These are phyloP conservation scores for Kuraishia piskuri DNA, from an alignment of 805 yeast genomes.

Conservation along the genomic window DNA sequence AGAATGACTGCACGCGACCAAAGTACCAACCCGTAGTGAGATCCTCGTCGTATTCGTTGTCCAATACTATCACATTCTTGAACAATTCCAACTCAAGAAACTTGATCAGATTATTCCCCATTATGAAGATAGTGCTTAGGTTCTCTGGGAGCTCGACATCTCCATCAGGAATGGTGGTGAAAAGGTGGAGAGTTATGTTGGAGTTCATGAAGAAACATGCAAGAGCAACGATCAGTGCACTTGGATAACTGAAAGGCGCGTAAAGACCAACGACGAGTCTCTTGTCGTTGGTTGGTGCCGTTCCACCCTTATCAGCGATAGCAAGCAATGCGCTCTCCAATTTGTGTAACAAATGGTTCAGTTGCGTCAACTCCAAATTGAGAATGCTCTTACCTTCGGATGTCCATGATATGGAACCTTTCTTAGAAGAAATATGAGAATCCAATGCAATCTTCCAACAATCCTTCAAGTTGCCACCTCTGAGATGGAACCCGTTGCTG, in stretches of 20 bases:
- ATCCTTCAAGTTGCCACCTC: slow-evolving; percentile 74
- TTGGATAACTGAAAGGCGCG: slow-evolving; percentile 11
- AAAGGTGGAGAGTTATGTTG: slow-evolving; percentile 2
- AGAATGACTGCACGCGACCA: slow-evolving; percentile 4
- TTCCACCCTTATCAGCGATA: neutral
- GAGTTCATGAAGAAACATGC: slow-evolving; percentile 16
- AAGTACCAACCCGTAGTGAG: slow-evolving; percentile 12
- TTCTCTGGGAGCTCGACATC: neutral
- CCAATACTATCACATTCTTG: slow-evolving; percentile 21
- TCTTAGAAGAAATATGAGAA: slow-evolving; percentile 14
- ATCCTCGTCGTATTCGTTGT: slow-evolving; percentile 9
- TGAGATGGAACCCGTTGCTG: slow-evolving; percentile 50
- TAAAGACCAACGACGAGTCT: slow-evolving; percentile 14
- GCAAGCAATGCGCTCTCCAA: neutral
- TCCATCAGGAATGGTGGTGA: slow-evolving; percentile 5
- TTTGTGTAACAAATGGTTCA: neutral
- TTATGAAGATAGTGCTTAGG: slow-evolving; percentile 14
- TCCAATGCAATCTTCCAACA: slow-evolving; percentile 49
- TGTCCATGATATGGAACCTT: neutral
- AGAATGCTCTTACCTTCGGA: neutral
- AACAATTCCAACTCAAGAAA: slow-evolving; percentile 6
- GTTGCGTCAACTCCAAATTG: neutral
- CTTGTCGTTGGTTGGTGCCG: too few relatives aligned
- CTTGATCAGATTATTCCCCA: slow-evolving; percentile 21
- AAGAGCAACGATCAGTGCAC: slow-evolving; percentile 14